Evolutionary conservation across 2,329 filamentous ascomycete genomes (phyloP), one percentile per base, ranked within the genome.

Genomic region (Monilinia laxa): DNA sequence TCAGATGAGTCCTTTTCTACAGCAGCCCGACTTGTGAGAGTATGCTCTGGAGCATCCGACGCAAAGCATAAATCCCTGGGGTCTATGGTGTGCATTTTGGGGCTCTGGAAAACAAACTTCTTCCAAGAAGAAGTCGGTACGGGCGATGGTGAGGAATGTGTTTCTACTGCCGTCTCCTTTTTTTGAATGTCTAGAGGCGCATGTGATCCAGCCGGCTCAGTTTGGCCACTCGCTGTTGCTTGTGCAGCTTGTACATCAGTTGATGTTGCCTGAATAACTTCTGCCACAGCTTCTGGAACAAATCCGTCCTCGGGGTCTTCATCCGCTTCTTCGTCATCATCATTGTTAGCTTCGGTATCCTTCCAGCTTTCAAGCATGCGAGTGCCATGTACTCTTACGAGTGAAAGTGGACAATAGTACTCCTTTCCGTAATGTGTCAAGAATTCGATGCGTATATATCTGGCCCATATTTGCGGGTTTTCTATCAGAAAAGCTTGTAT

Each of bases 401-500:
- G 80, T 68, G 94, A 97, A 20, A 99, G 81, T 0, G 95, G 95
- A 75, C 95, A 99, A 77, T 97, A 99, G 77, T 91, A 99, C 76
- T 99, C 95, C 73, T 93, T 96, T 11, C 95, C 95, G 77, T 94
- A 99, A 76, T 99, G 94, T 5, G 88, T 92, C 59, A 98, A 77
- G 70, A 98, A 95, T 76, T 99, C 95, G 67, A 99, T 87, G 31
- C 92, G 87, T 53, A 99, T 79, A 78, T 98, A 99, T 70, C 94
- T 88, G 54, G 95, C 93, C 90, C 93, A 99, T 58, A 98, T 98
- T 69, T 95, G 87, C 0, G 95, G 93, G 73, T 97, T 95, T 73
- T 95, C 88, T n/a, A 99, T 85, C 18, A 97, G 80, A 75, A 99
- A 99, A 0, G 95, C 90, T 78, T 99, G 95, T 45, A 99, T 92